Conservation (phyloP, 2,329 filamentous ascomycete genomes). For the Botrytis byssoidea region DNA sequence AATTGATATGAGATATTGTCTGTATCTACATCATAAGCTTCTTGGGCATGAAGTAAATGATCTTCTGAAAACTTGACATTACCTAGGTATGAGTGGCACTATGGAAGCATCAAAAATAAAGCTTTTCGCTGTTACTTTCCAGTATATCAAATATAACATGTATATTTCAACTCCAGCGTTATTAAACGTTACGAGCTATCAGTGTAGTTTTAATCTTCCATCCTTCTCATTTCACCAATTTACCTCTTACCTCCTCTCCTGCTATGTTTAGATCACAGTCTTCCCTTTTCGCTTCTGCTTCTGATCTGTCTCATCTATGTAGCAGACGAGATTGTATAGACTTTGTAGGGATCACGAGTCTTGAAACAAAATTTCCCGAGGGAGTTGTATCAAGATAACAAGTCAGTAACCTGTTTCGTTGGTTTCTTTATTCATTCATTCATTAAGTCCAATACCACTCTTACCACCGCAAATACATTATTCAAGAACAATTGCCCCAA, state of each 20-base stretch:
- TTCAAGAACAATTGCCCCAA: neutral
- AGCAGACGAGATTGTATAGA: neutral
- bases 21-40: neutral
- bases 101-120: neutral
- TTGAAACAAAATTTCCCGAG: neutral
- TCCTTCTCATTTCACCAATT: neutral
- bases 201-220: neutral
- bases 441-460: neutral
- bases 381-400: neutral
- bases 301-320: neutral
- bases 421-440: neutral
- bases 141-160: neutral
- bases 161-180: neutral
- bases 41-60: accelerated
- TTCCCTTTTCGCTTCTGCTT: neutral
- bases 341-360: neutral
- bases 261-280: accelerated
- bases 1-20: neutral
- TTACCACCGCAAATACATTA: neutral
- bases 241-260: neutral
- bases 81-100: neutral
- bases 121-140: neutral
- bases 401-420: neutral
- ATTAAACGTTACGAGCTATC: neutral
- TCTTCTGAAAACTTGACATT: neutral